phyloP scores from a whole-genome alignment of 257 asterid genomes.

The Solanum chiquidenum region DNA sequence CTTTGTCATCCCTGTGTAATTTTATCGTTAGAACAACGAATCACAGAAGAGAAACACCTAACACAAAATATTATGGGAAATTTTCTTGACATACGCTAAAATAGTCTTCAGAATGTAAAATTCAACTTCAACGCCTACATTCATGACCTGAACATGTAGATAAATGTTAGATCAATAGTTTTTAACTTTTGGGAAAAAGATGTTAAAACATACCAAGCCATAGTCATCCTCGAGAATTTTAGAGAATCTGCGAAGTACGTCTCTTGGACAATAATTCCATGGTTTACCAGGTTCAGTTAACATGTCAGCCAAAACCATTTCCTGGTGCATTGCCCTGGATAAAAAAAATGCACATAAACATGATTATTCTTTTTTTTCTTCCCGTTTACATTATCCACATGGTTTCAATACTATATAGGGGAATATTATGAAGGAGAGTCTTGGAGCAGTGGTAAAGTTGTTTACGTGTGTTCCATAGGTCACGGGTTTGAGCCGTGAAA shows the following conservation, averaged over 20 bases:
- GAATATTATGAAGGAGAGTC: background rate
- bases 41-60: background rate
- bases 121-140: conserved; percentile 85
- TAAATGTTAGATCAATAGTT: conserved; percentile 5
- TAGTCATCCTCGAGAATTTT: conserved; percentile 68
- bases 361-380: background rate
- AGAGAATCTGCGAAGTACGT: conserved; percentile 55
- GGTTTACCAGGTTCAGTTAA: conserved; percentile 60
- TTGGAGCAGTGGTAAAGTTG: background rate
- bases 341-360: background rate
- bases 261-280: conserved; percentile 94
- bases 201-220: conserved; percentile 49
- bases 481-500: background rate
- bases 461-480: background rate
- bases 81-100: conserved; percentile 31
- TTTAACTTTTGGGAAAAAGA: background rate
- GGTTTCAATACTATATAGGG: background rate
- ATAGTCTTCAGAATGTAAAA: conserved; percentile 54
- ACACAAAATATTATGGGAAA: background rate
- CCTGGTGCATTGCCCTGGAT: conserved; percentile 78
- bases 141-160: conserved; percentile 55
- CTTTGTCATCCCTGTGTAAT: conserved; percentile 57
- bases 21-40: background rate
- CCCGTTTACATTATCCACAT: background rate
- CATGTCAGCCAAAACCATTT: conserved; percentile 93